These are phyloP conservation scores for Ustilago shanxiensis DNA, from an alignment of 1,284 basidiomycete genomes.

Conservation along the genomic window DNA sequence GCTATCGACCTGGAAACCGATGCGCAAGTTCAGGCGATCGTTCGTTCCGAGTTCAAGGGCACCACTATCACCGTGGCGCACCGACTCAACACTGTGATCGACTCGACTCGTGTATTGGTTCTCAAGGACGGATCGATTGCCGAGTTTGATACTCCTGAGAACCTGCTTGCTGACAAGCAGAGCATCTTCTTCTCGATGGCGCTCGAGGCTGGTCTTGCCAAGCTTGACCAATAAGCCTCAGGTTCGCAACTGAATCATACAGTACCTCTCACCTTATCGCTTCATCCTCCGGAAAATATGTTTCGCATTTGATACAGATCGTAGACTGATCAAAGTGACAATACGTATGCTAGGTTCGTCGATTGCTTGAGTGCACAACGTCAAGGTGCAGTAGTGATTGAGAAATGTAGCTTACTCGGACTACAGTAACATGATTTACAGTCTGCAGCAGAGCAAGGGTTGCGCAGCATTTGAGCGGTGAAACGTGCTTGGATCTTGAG, in stretches of 20 bases:
- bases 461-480: neutral
- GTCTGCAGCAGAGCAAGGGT: neutral
- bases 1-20: constrained; percentile 87
- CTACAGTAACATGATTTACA: too few relatives aligned
- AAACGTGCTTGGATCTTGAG: neutral
- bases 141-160: constrained; percentile 81
- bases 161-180: constrained; percentile 75
- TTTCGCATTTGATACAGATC: neutral
- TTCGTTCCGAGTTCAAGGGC: constrained; percentile 73
- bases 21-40: constrained; percentile 83
- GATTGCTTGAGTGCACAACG: too few relatives aligned
- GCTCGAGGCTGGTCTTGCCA: constrained; percentile 64
- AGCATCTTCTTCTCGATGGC: constrained; percentile 69
- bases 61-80: constrained; percentile 74
- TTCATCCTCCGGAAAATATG: neutral
- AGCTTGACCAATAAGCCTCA: constrained; percentile 39
- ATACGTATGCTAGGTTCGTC: too few relatives aligned
- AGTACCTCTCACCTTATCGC: neutral
- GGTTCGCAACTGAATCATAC: neutral
- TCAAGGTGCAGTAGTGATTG: too few relatives aligned
- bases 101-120: constrained; percentile 85
- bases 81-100: constrained; percentile 89
- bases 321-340: neutral
- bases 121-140: constrained; percentile 82
- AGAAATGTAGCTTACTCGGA: too few relatives aligned